phyloP scores from a whole-genome alignment of 2,329 filamentous ascomycete genomes.

The Ilyonectria mors-panacis region DNA sequence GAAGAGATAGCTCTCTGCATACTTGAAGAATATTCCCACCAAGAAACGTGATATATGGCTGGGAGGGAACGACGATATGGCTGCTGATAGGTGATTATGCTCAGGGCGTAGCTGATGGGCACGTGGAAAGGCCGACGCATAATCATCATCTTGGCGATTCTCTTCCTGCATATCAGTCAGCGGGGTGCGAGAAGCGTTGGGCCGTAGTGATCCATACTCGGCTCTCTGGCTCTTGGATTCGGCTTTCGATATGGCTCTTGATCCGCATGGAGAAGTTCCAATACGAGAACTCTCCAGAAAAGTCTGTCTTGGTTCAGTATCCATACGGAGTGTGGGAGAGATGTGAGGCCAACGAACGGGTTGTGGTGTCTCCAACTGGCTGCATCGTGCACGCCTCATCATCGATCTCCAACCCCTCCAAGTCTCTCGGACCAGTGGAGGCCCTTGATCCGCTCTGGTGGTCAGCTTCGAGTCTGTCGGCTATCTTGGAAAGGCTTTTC shows the following conservation, averaged over 20 bases:
- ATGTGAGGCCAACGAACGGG: conserved; percentile 1
- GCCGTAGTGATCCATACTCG: conserved; percentile 41
- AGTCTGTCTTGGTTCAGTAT: conserved; percentile 52
- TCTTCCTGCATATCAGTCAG: conserved; percentile 40
- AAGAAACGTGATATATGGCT: conserved; percentile 63
- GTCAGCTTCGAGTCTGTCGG: not conserved
- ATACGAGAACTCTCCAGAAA: conserved; percentile 67
- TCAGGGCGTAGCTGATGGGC: conserved; percentile 61
- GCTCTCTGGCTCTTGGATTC: conserved; percentile 47
- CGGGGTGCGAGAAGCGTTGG: conserved; percentile 1
- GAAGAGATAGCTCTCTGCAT: conserved; percentile 64
- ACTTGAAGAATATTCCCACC: conserved; percentile 63
- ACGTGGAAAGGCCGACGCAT: conserved; percentile 48
- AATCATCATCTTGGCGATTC: conserved; percentile 55
- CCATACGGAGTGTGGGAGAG: conserved; percentile 27
- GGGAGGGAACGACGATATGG: conserved; percentile 60
- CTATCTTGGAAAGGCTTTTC: not conserved
- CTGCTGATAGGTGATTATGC: conserved; percentile 51
- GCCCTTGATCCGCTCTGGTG: not conserved
- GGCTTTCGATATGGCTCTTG: conserved; percentile 61
- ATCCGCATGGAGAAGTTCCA: conserved; percentile 68
- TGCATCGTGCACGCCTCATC: conserved; percentile 4
- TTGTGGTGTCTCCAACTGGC: conserved; percentile 18
- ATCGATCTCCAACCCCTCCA: conserved; percentile 1
- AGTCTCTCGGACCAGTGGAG: not conserved